Evolutionary conservation across 2,329 filamentous ascomycete species (phyloP), one percentile per base, ranked within the genome.

Genomic region (Westerdykella ornata): DNA sequence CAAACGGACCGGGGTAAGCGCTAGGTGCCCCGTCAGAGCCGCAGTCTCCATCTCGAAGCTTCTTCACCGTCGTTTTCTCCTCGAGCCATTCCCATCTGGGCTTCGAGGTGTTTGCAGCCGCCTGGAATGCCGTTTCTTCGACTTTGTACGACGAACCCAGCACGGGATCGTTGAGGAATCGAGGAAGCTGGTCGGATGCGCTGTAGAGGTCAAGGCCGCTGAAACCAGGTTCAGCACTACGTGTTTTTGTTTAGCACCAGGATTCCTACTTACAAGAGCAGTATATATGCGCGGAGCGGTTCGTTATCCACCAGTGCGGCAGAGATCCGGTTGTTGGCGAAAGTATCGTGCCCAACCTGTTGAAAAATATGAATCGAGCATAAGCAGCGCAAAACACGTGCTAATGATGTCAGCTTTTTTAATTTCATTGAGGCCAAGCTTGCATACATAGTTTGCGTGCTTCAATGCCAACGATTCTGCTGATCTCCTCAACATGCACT

Each of bases 321-420:
- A 4, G 66, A 66, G n/a, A 68, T 60, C n/a, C 35, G 29, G 44
- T 68, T 68, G 39, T 68, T 68, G 26, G 57, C 52, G 45, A 66
- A 68, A 4, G 44, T 35, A 33, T 67, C 59, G 19, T 54, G 48
- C 1, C 39, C 43, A 1, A 51, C 39, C 41, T 67, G 59, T 15
- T 46, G 22, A 45, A 68, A 67, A 32, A 68, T 50, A 37, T 64
- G 59, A 22, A 57, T 61, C 6, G 65, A 67, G 42, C 56, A 61
- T 8, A 68, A 52, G 35, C 52, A 63, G 13, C 63, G 57, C 48
- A 67, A 48, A 18, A 67, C 38, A 20, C 64, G 59, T 26, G 60
- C 63, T 66, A 39, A 12, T 29, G 29, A 33, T 37, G 18, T 17
- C 2, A 43, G 20, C 16, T 16, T 34, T 22, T 22, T 9, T 20